A percentile compares a stretch with the other conserved stretches of the same genome.
phyloP scores from a whole-genome alignment of 2,329 filamentous ascomycete species.

The Mollisia scopiformis region DNA sequence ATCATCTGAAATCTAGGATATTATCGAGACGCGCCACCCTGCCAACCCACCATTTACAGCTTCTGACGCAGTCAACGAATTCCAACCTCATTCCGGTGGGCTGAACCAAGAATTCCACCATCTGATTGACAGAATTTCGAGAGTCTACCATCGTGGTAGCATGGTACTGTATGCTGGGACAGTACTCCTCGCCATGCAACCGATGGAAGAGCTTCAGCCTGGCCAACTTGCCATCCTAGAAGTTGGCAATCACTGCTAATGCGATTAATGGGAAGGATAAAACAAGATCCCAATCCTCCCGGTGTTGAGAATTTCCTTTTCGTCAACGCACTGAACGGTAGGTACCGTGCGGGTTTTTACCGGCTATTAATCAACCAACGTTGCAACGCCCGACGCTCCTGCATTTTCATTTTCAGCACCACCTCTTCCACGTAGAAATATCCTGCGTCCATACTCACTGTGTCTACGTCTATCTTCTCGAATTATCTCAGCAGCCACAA shows the following conservation, averaged over 20 bases:
- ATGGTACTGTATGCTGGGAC: constrained; percentile 18
- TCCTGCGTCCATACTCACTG: too few relatives aligned
- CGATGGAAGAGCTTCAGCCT: background rate
- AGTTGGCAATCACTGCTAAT: constrained; percentile 9
- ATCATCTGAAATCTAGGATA: too few relatives aligned
- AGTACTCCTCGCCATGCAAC: constrained; percentile 16
- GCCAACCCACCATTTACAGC: background rate
- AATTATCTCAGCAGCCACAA: too few relatives aligned
- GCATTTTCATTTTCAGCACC: too few relatives aligned
- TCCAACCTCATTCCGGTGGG: constrained; percentile 16
- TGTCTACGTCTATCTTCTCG: too few relatives aligned
- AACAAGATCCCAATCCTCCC: constrained; percentile 15
- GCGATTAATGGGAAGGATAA: constrained; percentile 14
- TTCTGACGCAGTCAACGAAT: constrained; percentile 16
- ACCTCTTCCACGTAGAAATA: too few relatives aligned
- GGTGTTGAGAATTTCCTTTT: constrained; percentile 19
- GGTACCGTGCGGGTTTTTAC: too few relatives aligned
- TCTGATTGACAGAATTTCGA: constrained; percentile 4
- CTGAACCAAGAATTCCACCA: background rate
- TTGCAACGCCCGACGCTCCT: too few relatives aligned
- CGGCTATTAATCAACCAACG: too few relatives aligned
- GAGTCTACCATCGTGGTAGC: constrained; percentile 14
- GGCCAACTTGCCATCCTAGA: constrained; percentile 11
- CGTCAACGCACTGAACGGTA: constrained; percentile 17
- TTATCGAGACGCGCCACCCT: constrained; percentile 15